phyloP scores from a whole-genome alignment of 192 early-diverging fungal species.

The Coemansia sp. region DNA sequence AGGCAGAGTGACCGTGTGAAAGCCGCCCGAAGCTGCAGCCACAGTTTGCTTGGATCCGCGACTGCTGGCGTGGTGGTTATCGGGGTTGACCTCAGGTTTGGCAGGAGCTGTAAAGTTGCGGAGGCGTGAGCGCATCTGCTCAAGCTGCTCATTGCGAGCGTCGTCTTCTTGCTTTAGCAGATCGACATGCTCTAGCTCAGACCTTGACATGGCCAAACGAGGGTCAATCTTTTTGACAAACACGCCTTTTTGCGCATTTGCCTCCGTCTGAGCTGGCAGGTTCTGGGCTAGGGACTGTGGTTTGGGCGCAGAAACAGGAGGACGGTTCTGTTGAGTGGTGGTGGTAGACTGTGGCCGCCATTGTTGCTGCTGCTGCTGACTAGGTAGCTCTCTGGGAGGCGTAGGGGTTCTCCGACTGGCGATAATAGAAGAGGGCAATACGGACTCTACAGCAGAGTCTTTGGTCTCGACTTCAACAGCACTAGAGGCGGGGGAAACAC shows the following conservation, averaged over 20 bases:
- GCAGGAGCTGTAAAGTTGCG: conserved; percentile 27
- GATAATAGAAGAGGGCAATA: not conserved
- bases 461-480: not conserved
- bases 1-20: conserved; percentile 57
- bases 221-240: conserved; percentile 52
- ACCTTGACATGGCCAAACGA: conserved; percentile 52
- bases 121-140: conserved; percentile 42
- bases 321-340: conserved; percentile 2
- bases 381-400: conserved; percentile 2
- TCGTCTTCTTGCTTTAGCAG: conserved; percentile 52
- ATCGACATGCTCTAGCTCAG: conserved; percentile 55
- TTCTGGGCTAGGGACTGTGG: conserved; percentile 22
- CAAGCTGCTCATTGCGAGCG: conserved; percentile 56
- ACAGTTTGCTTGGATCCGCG: conserved; percentile 42
- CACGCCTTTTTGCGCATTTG: conserved; percentile 21
- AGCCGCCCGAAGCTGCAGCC: conserved; percentile 55
- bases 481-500: not conserved
- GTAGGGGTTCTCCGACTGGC: conserved; percentile 2
- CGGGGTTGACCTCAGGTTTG: conserved; percentile 13
- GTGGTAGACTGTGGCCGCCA: not conserved
- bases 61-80: conserved; percentile 50
- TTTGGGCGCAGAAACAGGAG: conserved; percentile 38
- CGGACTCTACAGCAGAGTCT: not conserved
- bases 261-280: not conserved
- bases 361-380: conserved; percentile 5